A percentile compares a stretch with the other conserved stretches of the same genome.
Evolutionary conservation across 768 basidiomycete genomes (phyloP).

Genomic region (Candolleomyces aberdarensis): DNA sequence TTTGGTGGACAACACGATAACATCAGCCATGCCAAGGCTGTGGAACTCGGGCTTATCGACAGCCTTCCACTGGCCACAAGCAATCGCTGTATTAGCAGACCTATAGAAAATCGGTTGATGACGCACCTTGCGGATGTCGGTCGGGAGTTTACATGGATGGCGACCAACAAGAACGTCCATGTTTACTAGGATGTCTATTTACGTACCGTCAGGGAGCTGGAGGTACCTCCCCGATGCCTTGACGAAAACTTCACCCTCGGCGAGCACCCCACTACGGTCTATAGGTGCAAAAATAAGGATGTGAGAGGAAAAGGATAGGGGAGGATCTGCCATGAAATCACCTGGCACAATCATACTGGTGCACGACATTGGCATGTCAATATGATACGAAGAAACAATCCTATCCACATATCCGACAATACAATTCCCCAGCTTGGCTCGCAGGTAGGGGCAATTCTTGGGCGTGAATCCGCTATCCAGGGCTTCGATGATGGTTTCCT

Average conservation of each 20-base stretch:
- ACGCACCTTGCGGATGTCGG: conserved; percentile 60
- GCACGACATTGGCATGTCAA: conserved; percentile 55
- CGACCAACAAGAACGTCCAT: conserved; percentile 62
- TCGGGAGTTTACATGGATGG: conserved; percentile 70
- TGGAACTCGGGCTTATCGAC: conserved; percentile 49
- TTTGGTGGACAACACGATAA: conserved; percentile 54
- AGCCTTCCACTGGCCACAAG: conserved; percentile 44
- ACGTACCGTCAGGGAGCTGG: conserved; percentile 34
- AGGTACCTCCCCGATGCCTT: conserved; percentile 47
- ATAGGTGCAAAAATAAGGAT: not conserved
- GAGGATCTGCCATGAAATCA: conserved; percentile 9
- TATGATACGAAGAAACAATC: conserved; percentile 39
- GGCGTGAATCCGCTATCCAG: conserved; percentile 48
- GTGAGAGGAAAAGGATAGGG: not conserved
- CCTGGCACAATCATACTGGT: conserved; percentile 64
- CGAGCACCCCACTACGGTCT: conserved; percentile 54
- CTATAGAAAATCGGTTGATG: not conserved
- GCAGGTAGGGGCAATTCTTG: conserved; percentile 32
- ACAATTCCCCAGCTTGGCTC: conserved; percentile 53
- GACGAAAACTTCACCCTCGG: conserved; percentile 55
- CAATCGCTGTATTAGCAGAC: not conserved
- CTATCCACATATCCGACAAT: conserved; percentile 35
- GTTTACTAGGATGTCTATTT: conserved; percentile 42
- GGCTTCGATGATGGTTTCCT: conserved; percentile 60
- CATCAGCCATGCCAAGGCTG: conserved; percentile 40